Conservation (phyloP, 2,329 filamentous ascomycete genomes). For the Aureobasidium sp. region DNA sequence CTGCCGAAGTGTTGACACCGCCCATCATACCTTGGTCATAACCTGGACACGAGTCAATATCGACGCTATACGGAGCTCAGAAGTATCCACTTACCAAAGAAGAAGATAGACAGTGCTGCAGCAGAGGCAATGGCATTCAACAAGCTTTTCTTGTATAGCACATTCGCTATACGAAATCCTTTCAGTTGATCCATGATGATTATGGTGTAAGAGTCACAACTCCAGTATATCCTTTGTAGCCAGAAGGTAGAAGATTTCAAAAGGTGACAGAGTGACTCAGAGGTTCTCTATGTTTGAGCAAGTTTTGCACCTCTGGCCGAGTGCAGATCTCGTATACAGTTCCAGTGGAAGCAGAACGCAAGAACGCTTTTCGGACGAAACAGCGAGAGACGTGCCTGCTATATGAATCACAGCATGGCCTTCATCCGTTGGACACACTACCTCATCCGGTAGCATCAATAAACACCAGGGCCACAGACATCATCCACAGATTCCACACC, state of each 20-base stretch:
- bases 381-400: background rate
- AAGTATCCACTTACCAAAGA: constrained; percentile 44
- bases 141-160: constrained; percentile 48
- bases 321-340: too few species aligned
- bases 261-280: background rate
- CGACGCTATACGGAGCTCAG: too few species aligned
- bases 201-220: background rate
- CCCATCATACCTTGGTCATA: constrained; percentile 53
- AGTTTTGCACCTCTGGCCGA: background rate
- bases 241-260: background rate
- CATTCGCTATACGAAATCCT: constrained; percentile 25
- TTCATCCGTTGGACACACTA: background rate
- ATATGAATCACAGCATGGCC: background rate
- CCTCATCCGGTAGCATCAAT: background rate
- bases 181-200: constrained; percentile 21
- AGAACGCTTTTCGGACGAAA: background rate
- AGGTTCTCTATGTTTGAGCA: background rate
- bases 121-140: constrained; percentile 57
- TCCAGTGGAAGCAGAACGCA: background rate
- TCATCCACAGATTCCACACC: too few species aligned
- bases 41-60: constrained; percentile 20
- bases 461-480: background rate
- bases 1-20: constrained; percentile 57
- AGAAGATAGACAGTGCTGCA: constrained; percentile 59
- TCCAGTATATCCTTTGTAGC: background rate